phyloP scores from a whole-genome alignment of 2,329 filamentous ascomycete genomes.

The Fusarium continuum region DNA sequence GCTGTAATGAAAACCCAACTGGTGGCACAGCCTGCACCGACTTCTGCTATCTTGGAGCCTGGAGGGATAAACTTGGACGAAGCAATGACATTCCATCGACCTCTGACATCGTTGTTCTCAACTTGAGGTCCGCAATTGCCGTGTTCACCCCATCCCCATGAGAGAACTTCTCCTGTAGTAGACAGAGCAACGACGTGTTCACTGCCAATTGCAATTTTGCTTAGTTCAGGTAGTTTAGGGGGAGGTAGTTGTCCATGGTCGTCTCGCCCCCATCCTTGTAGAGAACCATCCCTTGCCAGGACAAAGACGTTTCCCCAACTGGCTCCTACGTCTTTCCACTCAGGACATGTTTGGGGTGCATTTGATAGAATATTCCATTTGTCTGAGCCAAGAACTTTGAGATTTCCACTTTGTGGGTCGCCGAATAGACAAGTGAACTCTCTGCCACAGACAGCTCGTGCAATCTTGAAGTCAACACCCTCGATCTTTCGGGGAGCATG shows the following conservation, averaged over 20 bases:
- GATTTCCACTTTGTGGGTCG: constrained; percentile 62
- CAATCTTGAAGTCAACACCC: constrained; percentile 67
- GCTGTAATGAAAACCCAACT: constrained; percentile 70
- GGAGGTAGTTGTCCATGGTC: constrained; percentile 86
- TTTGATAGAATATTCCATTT: constrained; percentile 73
- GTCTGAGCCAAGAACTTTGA: constrained; percentile 76
- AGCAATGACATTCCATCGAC: constrained; percentile 72
- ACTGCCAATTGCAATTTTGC: constrained; percentile 80
- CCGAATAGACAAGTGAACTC: constrained; percentile 84
- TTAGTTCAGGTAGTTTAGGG: constrained; percentile 64
- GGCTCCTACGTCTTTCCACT: constrained; percentile 75
- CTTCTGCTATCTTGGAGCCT: constrained; percentile 61
- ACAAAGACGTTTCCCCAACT: constrained; percentile 87
- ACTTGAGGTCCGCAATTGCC: constrained; percentile 87
- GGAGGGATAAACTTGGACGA: constrained; percentile 64
- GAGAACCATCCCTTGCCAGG: constrained; percentile 65
- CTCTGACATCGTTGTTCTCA: constrained; percentile 72
- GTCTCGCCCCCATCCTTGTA: constrained; percentile 83
- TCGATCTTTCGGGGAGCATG: constrained; percentile 70
- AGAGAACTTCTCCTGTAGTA: constrained; percentile 70
- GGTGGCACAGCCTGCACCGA: constrained; percentile 91
- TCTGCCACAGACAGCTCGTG: constrained; percentile 77
- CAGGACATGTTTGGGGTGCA: constrained; percentile 61
- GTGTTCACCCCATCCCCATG: constrained; percentile 98
- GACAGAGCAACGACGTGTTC: constrained; percentile 86